These are phyloP conservation scores for Ceratobasidium sp. DNA, from an alignment of 1,284 basidiomycete species.

Conservation along the genomic window DNA sequence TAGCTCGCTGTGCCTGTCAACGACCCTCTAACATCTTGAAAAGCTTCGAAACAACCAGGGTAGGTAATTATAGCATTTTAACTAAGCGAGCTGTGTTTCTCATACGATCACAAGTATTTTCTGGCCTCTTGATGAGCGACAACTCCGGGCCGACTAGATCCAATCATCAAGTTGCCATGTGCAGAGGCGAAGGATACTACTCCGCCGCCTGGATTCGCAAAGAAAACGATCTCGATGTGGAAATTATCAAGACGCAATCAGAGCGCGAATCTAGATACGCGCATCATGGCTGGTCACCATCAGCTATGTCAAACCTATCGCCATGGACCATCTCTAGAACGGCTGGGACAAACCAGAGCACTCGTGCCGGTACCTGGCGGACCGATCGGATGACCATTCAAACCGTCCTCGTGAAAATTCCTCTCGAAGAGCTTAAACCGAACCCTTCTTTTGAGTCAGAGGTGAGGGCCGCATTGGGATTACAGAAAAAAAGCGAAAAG, in stretches of 20 bases:
- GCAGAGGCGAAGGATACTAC: neutral
- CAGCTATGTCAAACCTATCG: neutral
- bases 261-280: constrained; percentile 10
- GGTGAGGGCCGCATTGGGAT: neutral
- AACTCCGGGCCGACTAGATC: neutral
- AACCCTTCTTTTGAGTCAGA: neutral
- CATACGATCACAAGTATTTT: neutral
- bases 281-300: constrained; percentile 19
- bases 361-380: neutral
- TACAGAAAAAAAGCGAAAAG: neutral
- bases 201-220: neutral
- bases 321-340: constrained; percentile 1
- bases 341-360: neutral
- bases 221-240: neutral
- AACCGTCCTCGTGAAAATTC: neutral
- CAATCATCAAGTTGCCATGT: neutral
- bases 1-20: no score
- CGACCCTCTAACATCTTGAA: no score
- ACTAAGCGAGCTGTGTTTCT: neutral
- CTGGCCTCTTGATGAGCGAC: neutral
- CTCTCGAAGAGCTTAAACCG: neutral
- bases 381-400: neutral
- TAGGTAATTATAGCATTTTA: no score
- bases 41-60: no score
- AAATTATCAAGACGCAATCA: neutral